Evolutionary conservation across 192 early-diverging fungal species (phyloP).

Genomic region (Chytriomyces hyalinus): DNA sequence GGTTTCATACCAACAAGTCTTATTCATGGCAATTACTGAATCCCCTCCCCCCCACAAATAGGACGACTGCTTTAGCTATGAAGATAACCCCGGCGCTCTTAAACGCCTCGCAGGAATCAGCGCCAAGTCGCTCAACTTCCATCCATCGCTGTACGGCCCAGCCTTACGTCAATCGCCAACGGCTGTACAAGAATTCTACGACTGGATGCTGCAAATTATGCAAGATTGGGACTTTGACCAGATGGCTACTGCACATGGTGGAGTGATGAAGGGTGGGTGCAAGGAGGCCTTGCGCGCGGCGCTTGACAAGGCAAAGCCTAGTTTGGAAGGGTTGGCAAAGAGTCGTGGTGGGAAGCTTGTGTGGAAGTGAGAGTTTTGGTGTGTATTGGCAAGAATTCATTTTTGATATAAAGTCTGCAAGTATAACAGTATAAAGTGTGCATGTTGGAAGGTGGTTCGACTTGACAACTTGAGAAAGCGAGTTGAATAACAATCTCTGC

Average conservation of each 20-base stretch:
- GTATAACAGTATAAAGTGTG: no score
- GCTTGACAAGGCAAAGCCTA: neutral
- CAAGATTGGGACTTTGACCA: conserved; percentile 33
- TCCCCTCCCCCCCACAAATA: no score
- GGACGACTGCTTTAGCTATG: conserved; percentile 16
- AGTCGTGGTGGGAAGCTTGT: no score
- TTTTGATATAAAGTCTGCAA: no score
- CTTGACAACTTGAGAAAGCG: no score
- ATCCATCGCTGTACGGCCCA: neutral
- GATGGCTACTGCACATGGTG: conserved; percentile 18
- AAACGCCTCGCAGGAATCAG: neutral
- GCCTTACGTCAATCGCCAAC: neutral
- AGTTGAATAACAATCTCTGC: no score
- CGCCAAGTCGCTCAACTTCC: neutral
- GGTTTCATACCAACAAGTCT: no score
- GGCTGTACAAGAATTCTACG: conserved; percentile 4
- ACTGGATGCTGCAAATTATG: conserved; percentile 10
- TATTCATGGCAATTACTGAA: no score
- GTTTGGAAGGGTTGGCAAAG: no score
- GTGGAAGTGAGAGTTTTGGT: no score
- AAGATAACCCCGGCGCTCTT: conserved; percentile 15
- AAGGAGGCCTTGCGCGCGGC: neutral
- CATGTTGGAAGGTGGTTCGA: no score
- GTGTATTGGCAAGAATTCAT: no score
- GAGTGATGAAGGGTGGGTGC: conserved; percentile 15